Evolutionary conservation across 2,329 filamentous ascomycete genomes (phyloP).

Genomic region (Claviceps digitariae): DNA sequence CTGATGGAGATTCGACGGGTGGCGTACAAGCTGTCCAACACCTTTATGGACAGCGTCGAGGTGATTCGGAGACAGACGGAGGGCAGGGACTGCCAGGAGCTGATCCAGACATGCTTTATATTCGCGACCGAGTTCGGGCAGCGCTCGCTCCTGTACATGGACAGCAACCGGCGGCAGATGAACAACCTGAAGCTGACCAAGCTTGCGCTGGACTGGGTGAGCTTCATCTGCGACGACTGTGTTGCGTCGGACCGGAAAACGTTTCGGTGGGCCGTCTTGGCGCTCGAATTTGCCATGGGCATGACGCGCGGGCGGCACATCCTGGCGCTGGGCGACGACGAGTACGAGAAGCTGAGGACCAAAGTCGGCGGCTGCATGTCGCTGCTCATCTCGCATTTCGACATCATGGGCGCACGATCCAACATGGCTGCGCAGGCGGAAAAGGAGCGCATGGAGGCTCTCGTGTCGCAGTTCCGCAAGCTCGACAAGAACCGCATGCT

Average conservation of each 20-base stretch:
- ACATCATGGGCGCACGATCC: slow-evolving; percentile 95
- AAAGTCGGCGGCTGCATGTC: slow-evolving; percentile 98
- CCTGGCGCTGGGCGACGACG: slow-evolving; percentile 73
- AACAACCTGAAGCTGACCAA: slow-evolving; percentile 94
- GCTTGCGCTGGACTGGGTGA: slow-evolving; percentile 89
- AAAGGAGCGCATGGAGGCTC: slow-evolving; percentile 71
- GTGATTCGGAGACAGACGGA: slow-evolving; percentile 77
- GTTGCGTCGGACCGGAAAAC: slow-evolving; percentile 87
- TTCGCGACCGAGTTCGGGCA: slow-evolving; percentile 99
- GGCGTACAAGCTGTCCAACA: slow-evolving; percentile 90
- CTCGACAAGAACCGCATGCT: slow-evolving; percentile 61
- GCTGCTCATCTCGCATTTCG: slow-evolving; percentile 91
- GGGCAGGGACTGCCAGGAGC: slow-evolving; percentile 78
- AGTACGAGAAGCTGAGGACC: slow-evolving; percentile 67
- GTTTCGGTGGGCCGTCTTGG: slow-evolving; percentile 92
- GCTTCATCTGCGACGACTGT: slow-evolving; percentile 96
- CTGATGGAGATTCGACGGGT: slow-evolving; percentile 91
- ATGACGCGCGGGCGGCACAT: slow-evolving; percentile 94
- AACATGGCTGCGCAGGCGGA: slow-evolving; percentile 89
- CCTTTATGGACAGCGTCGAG: slow-evolving; percentile 97
- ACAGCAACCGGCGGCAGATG: slow-evolving; percentile 88
- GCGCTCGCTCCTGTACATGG: slow-evolving; percentile 87
- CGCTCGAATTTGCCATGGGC: slow-evolving; percentile 90
- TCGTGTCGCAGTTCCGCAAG: slow-evolving; percentile 61
- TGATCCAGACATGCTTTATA: slow-evolving; percentile 95